These are phyloP conservation scores for Solanum hybrid DNA, from an alignment of 305 asterid genomes.

Conservation along the genomic window DNA sequence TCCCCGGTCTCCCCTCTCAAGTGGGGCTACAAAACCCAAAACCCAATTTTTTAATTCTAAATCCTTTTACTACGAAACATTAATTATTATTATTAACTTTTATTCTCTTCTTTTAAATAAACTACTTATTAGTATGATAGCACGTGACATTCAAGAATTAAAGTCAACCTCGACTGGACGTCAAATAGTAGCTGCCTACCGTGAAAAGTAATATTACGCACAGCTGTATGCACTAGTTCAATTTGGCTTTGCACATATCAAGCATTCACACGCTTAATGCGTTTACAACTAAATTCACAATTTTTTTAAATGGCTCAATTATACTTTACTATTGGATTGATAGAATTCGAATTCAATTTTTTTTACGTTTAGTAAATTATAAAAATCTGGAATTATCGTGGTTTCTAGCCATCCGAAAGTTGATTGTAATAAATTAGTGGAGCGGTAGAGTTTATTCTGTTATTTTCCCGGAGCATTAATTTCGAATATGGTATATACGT, in stretches of 20 bases:
- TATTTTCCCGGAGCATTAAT: not conserved
- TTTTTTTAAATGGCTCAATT: no score
- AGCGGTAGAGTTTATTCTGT: not conserved
- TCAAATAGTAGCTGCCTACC: not conserved
- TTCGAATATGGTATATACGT: not conserved
- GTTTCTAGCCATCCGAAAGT: not conserved
- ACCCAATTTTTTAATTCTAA: not conserved
- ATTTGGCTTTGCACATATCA: not conserved
- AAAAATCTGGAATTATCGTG: not conserved
- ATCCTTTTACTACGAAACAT: not conserved
- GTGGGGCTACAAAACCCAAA: conserved; percentile 10
- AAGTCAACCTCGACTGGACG: not conserved
- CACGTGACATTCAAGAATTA: not conserved
- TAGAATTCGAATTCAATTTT: not conserved
- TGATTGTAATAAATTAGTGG: not conserved
- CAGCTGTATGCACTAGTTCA: conserved; percentile 3
- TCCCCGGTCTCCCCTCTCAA: conserved; percentile 4
- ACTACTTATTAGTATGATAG: not conserved
- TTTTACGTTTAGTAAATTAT: not conserved
- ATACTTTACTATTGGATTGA: not conserved
- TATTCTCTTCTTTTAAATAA: not conserved
- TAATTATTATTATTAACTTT: not conserved
- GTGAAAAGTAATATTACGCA: not conserved
- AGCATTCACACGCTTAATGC: not conserved
- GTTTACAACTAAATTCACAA: not conserved